phyloP scores from a whole-genome alignment of 139 green algal species.

The Cymbomonas tetramitiformis region DNA sequence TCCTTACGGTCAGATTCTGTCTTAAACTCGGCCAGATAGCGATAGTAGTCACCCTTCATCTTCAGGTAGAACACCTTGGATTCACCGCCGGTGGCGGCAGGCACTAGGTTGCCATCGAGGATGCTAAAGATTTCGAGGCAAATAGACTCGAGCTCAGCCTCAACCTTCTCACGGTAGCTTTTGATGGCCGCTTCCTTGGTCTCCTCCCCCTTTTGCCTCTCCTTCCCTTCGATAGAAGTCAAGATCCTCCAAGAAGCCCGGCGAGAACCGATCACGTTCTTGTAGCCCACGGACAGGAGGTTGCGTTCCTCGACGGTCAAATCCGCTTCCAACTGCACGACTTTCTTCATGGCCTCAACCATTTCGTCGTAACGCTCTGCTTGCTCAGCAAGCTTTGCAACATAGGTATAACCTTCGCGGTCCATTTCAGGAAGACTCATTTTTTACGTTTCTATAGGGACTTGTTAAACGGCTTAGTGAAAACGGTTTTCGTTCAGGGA shows the following conservation, averaged over 20 bases:
- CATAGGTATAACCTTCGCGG: constrained; percentile 27
- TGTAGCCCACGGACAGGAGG: constrained; percentile 39
- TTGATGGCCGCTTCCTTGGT: constrained; percentile 27
- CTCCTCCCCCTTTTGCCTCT: constrained; percentile 27
- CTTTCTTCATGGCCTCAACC: constrained; percentile 31
- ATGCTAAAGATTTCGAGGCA: constrained; percentile 56
- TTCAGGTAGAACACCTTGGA: constrained; percentile 97
- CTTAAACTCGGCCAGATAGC: constrained; percentile 97
- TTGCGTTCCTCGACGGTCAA: constrained; percentile 36
- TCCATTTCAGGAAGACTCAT: no score
- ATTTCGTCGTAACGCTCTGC: constrained; percentile 83
- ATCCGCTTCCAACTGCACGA: constrained; percentile 7
- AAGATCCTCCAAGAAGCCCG: constrained; percentile 38
- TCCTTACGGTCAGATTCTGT: constrained; percentile 71
- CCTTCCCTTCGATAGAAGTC: constrained; percentile 39
- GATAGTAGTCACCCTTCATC: constrained; percentile 92
- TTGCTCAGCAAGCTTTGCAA: constrained; percentile 94
- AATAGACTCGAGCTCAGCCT: constrained; percentile 30
- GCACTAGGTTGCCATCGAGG: constrained; percentile 89
- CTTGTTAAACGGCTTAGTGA: no score
- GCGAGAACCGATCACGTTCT: constrained; percentile 39
- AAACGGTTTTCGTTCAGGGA: no score
- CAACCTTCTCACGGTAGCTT: constrained; percentile 31
- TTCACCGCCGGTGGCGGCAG: constrained; percentile 75
- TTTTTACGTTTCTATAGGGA: no score